phyloP scores from a whole-genome alignment of 73 alveolate genomes.

The Paramecium octaurelia region DNA sequence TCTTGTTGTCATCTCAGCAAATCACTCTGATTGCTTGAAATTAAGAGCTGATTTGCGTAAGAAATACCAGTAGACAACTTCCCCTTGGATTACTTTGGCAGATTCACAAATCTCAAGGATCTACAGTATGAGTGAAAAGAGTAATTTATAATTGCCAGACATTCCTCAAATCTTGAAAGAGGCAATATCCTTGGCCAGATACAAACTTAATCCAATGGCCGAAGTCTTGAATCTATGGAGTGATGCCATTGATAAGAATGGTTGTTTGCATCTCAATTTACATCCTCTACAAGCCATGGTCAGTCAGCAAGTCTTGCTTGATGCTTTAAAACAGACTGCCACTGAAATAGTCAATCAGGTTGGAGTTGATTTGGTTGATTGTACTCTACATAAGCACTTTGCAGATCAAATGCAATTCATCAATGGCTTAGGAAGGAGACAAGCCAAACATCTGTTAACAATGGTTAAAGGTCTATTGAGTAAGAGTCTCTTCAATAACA shows the following conservation, averaged over 20 bases:
- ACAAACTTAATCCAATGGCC: slow-evolving; percentile 66
- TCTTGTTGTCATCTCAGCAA: not conserved
- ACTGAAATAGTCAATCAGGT: slow-evolving; percentile 61
- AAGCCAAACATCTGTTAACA: not conserved
- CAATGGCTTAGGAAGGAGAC: slow-evolving; percentile 19
- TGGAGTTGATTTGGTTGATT: slow-evolving; percentile 40
- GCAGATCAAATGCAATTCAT: not conserved
- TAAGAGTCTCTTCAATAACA: not conserved
- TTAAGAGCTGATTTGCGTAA: slow-evolving; percentile 12
- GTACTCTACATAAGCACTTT: not conserved
- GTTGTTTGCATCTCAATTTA: slow-evolving; percentile 53
- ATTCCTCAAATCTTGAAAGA: slow-evolving; percentile 42
- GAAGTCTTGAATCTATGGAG: slow-evolving; percentile 74
- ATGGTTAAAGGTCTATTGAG: not conserved
- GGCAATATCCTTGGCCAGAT: slow-evolving; percentile 68
- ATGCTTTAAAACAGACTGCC: slow-evolving; percentile 57
- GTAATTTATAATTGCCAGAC: not conserved
- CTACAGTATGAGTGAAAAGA: not conserved
- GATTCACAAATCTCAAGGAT: slow-evolving; percentile 1
- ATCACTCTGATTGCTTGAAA: slow-evolving; percentile 4
- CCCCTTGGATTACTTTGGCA: not conserved
- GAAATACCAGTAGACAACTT: not conserved
- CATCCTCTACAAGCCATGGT: slow-evolving; percentile 65
- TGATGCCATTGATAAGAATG: slow-evolving; percentile 55
- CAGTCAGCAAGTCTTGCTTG: slow-evolving; percentile 54